phyloP scores from a whole-genome alignment of 2,329 filamentous ascomycete genomes.

The Moelleriella libera region DNA sequence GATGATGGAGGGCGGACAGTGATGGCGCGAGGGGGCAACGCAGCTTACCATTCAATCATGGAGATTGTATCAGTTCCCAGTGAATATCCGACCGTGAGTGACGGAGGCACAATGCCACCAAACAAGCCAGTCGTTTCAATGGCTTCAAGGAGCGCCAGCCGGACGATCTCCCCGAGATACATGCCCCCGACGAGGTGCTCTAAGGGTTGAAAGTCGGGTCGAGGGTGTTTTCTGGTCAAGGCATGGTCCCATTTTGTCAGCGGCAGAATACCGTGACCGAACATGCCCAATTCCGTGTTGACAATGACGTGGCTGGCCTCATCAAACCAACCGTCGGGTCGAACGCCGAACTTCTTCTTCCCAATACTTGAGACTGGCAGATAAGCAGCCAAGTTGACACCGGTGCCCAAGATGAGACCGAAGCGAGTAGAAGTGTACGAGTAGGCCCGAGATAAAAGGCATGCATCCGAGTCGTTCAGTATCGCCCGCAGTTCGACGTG shows the following conservation, averaged over 20 bases:
- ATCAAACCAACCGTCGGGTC: slow-evolving; percentile 41
- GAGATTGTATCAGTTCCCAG: slow-evolving; percentile 48
- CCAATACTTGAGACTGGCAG: slow-evolving; percentile 44
- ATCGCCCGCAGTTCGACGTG: slow-evolving; percentile 44
- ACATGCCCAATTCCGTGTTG: slow-evolving; percentile 56
- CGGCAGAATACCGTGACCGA: slow-evolving; percentile 43
- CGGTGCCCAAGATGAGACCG: slow-evolving; percentile 52
- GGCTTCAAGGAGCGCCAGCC: slow-evolving; percentile 43
- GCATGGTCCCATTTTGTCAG: slow-evolving; percentile 45
- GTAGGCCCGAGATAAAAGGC: slow-evolving; percentile 50
- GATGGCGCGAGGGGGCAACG: neutral
- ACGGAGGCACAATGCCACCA: slow-evolving; percentile 40
- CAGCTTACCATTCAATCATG: slow-evolving; percentile 38
- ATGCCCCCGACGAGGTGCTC: slow-evolving; percentile 50
- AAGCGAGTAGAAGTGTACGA: slow-evolving; percentile 43
- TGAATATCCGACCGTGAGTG: slow-evolving; percentile 37
- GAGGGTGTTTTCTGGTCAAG: slow-evolving; percentile 36
- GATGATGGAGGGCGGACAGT: neutral
- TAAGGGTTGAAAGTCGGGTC: slow-evolving; percentile 46
- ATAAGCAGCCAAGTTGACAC: slow-evolving; percentile 51
- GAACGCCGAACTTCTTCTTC: slow-evolving; percentile 38
- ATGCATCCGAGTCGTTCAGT: slow-evolving; percentile 54
- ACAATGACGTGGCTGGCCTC: slow-evolving; percentile 48
- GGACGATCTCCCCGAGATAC: slow-evolving; percentile 52
- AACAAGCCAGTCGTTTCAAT: slow-evolving; percentile 39